These are phyloP conservation scores for Pulveroboletus sp. DNA, from an alignment of 768 basidiomycete species.

Conservation along the genomic window DNA sequence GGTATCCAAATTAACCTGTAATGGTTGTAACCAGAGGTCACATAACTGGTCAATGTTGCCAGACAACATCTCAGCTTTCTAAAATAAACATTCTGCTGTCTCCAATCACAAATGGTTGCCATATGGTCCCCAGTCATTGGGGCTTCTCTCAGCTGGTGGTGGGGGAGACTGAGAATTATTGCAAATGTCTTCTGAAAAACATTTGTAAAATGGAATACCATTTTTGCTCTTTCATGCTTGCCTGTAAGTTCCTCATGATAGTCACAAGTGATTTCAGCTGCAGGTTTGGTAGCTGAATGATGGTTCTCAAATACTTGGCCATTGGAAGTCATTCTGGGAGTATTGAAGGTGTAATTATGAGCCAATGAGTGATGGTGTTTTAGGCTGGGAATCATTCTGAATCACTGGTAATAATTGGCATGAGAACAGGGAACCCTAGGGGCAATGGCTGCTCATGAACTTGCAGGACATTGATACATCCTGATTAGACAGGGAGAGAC, in stretches of 20 bases:
- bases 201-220: too few relatives aligned
- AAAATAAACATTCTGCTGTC: neutral
- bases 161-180: neutral
- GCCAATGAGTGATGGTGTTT: neutral
- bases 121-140: slow-evolving; percentile 1
- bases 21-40: slow-evolving; percentile 4
- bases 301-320: too few relatives aligned
- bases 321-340: neutral
- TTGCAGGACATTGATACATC: too few relatives aligned
- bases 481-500: too few relatives aligned
- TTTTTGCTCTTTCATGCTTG: neutral
- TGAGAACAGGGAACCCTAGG: slow-evolving; percentile 1
- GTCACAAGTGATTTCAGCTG: neutral
- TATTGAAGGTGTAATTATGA: neutral
- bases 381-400: neutral
- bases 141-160: neutral
- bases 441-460: neutral
- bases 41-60: neutral
- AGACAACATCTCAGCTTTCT: neutral
- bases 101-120: neutral
- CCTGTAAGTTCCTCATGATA: neutral
- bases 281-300: neutral
- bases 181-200: neutral
- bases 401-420: slow-evolving; percentile 1
- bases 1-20: too few relatives aligned